These are phyloP conservation scores for Sextonia rubra DNA, from an alignment of 164 flowering plant genomes.

Conservation along the genomic window DNA sequence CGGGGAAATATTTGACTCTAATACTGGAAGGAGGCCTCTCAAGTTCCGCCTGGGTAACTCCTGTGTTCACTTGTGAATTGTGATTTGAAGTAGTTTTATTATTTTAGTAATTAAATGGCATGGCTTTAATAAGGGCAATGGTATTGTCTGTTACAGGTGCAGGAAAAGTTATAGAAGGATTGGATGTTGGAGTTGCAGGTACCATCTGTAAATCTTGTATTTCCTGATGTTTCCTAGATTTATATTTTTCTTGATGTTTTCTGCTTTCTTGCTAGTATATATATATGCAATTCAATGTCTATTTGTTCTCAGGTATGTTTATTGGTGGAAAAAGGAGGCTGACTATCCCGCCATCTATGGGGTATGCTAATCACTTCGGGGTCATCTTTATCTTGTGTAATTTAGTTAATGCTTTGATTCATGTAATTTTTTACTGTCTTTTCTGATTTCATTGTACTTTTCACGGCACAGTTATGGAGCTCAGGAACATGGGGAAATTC, in stretches of 20 bases:
- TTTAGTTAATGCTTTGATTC: neutral
- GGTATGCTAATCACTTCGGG: slow-evolving; percentile 38
- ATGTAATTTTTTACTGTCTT: neutral
- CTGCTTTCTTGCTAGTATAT: too few species aligned
- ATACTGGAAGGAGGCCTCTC: too few species aligned
- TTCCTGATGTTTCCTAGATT: neutral
- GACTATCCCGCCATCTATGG: slow-evolving; percentile 95
- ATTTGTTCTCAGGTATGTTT: slow-evolving; percentile 68
- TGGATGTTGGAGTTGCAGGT: slow-evolving; percentile 95
- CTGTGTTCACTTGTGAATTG: too few species aligned
- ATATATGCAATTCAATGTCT: neutral
- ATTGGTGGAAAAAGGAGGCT: slow-evolving; percentile 90
- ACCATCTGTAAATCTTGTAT: slow-evolving; percentile 5
- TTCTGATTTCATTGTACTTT: too few species aligned
- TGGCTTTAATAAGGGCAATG: neutral
- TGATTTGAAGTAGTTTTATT: neutral
- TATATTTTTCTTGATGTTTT: neutral
- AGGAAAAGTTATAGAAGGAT: slow-evolving; percentile 77
- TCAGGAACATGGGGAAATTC: slow-evolving; percentile 55
- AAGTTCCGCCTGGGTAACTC: slow-evolving; percentile 4
- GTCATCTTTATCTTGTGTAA: neutral
- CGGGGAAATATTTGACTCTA: slow-evolving; percentile 15
- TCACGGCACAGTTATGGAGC: slow-evolving; percentile 62
- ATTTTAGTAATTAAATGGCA: neutral
- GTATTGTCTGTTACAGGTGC: slow-evolving; percentile 46